A percentile compares a stretch with the other conserved stretches of the same genome.
These are phyloP conservation scores for Agrocybe chaxingu DNA, from an alignment of 768 basidiomycete species.

Conservation along the genomic window DNA sequence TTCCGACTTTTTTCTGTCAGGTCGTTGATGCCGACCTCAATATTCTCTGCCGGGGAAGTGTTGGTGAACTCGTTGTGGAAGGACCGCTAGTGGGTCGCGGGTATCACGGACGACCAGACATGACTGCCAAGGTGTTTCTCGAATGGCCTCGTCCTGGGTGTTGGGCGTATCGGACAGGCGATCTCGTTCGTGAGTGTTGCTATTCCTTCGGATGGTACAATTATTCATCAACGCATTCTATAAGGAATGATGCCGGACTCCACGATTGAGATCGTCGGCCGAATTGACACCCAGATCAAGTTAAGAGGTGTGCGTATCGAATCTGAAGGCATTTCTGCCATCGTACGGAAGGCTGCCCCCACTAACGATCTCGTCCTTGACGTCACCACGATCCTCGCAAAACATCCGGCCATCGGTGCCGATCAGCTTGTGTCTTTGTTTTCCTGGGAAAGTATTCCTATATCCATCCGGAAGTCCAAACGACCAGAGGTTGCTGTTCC, in stretches of 20 bases:
- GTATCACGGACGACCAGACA: constrained; percentile 41
- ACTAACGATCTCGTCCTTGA: constrained; percentile 27
- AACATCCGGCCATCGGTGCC: constrained; percentile 38
- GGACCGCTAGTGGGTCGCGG: constrained; percentile 49
- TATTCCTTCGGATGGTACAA: not conserved
- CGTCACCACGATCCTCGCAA: constrained; percentile 38
- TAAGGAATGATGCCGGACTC: constrained; percentile 48
- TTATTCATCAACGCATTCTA: not conserved
- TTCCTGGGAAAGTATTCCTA: constrained; percentile 35
- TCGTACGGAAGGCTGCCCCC: constrained; percentile 31
- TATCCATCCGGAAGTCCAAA: constrained; percentile 33
- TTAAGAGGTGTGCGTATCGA: constrained; percentile 53
- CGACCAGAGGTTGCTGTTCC: constrained; percentile 15
- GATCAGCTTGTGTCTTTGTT: constrained; percentile 48
- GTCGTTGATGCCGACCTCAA: constrained; percentile 41
- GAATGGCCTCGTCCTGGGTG: constrained; percentile 38
- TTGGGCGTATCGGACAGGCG: constrained; percentile 48
- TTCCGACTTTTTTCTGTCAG: constrained; percentile 24
- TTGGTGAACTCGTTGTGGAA: constrained; percentile 48
- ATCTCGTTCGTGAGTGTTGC: constrained; percentile 34
- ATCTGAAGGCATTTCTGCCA: constrained; percentile 46
- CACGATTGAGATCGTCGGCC: constrained; percentile 46
- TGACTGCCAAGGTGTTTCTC: constrained; percentile 43
- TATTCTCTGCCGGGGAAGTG: constrained; percentile 38
- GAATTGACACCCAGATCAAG: constrained; percentile 52